A percentile compares a stretch with the other conserved stretches of the same genome.
phyloP scores from a whole-genome alignment of 2,329 filamentous ascomycete species.

The Herpotrichia juniperi region DNA sequence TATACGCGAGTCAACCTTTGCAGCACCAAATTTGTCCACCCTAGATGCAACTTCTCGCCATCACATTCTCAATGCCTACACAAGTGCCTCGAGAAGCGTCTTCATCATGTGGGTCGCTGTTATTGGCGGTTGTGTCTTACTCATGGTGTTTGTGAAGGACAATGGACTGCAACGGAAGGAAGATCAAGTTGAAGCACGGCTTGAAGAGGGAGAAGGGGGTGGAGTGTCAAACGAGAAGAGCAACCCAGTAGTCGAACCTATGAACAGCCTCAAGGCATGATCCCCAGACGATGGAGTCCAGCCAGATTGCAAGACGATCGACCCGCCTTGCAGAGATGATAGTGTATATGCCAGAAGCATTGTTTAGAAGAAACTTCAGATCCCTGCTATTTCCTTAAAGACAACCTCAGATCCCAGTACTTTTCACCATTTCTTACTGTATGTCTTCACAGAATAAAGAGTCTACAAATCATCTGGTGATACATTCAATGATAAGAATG shows the following conservation, averaged over 20 bases:
- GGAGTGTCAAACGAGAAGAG: neutral
- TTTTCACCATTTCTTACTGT: no score
- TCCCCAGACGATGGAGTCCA: no score
- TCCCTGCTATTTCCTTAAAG: no score
- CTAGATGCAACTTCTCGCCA: neutral
- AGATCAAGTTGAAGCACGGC: neutral
- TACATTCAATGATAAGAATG: no score
- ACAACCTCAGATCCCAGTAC: no score
- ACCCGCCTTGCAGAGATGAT: no score
- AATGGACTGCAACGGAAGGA: slow-evolving; percentile 1
- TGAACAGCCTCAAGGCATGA: neutral
- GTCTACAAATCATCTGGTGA: no score
- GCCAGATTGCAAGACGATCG: no score
- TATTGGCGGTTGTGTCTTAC: neutral
- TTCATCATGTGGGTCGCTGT: slow-evolving; percentile 2
- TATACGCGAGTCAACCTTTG: neutral
- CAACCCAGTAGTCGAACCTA: neutral
- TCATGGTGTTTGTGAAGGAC: slow-evolving; percentile 5
- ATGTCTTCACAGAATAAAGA: no score
- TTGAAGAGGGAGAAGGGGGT: neutral
- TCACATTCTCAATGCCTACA: neutral
- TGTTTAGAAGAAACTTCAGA: no score
- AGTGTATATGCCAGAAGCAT: no score
- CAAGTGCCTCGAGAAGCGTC: neutral
- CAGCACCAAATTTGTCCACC: neutral